These are phyloP conservation scores for Pseudodiploospora longispora DNA, from an alignment of 2,329 filamentous ascomycete species.

Conservation along the genomic window DNA sequence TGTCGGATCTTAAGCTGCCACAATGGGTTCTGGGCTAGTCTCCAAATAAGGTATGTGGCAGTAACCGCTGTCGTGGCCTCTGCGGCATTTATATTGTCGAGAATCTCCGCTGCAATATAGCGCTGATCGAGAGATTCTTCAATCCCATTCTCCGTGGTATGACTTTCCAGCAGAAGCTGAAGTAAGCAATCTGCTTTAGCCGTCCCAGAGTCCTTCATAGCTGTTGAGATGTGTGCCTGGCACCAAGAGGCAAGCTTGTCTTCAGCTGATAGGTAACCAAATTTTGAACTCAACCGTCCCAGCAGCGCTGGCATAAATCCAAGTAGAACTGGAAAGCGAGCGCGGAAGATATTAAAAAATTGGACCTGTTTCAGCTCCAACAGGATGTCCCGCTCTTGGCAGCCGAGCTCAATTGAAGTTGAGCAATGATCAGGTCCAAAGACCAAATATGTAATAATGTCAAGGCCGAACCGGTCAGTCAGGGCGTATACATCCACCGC, in stretches of 20 bases:
- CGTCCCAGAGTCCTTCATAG: background rate
- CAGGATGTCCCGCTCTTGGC: slow-evolving; percentile 4
- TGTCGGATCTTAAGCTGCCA: slow-evolving; percentile 7
- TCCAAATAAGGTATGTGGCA: slow-evolving; percentile 7
- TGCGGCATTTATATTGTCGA: slow-evolving; percentile 8
- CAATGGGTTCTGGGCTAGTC: slow-evolving; percentile 2
- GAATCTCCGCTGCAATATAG: slow-evolving; percentile 5
- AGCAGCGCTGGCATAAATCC: background rate
- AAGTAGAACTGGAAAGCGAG: background rate
- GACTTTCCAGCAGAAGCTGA: background rate
- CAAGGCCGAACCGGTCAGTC: slow-evolving; percentile 5
- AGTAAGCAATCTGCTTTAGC: slow-evolving; percentile 1
- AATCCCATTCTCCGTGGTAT: background rate
- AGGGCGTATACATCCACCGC: slow-evolving; percentile 3
- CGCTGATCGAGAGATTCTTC: slow-evolving; percentile 1
- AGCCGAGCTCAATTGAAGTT: background rate
- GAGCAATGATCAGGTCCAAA: slow-evolving; percentile 3
- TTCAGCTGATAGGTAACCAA: slow-evolving; percentile 4
- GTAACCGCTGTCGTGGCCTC: slow-evolving; percentile 6
- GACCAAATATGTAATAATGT: slow-evolving; percentile 6
- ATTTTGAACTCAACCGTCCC: background rate
- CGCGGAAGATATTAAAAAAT: slow-evolving; percentile 1
- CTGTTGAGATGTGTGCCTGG: background rate
- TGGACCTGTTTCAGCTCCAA: slow-evolving; percentile 4
- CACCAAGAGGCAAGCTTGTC: slow-evolving; percentile 5